Evolutionary conservation across 345 rosid species (phyloP), one percentile per base, ranked within the genome.

Genomic region (Ricinus communis): DNA sequence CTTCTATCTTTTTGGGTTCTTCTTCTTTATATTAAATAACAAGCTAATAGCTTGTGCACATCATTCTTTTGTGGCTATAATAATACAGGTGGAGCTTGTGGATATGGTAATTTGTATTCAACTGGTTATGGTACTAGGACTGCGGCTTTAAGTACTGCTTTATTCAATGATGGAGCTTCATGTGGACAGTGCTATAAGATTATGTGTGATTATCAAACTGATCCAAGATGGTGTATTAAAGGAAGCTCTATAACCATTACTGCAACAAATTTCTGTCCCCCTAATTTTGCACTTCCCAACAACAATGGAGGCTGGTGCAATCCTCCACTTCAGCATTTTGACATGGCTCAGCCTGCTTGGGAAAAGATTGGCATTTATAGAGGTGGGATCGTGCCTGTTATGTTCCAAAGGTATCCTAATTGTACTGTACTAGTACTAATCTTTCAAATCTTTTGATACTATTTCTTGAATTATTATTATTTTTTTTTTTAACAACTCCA

Each of bases 261-360:
- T 1, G 82, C 74, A n/a, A 74, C 82, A 5, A 74, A 78, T 60
- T 74, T 74, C 75, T 78, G 82, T 57, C 78, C 82, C 33, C 82
- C 82, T 11, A 78, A 77, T 72, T 81, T 52, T 36, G 96, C 91
- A 40, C 84, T 80, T 4, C 86, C 97, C 0, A 91, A 75, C 76
- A 73, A 90, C 75, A 21, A 79, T n/a, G 98, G 98, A 13, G 98
- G 98, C 43, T 94, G 98, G 98, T 94, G 98, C 85, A 94, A 94
- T 67, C 91, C 95, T 61, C 98, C 98, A 24, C 97, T 87, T 50
- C 86, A 90, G 75, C 98, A 94, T 70, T 94, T 94, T 36, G 98
- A 94, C 56, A 91, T 94, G 96, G 94, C 97, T 4, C 89, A 91
- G 75, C 97, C 98, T 1, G 96, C 93, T 52, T 91, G 96, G 97